Conservation (phyloP, 2,329 filamentous ascomycete genomes). For the Fusarium kyushuense region DNA sequence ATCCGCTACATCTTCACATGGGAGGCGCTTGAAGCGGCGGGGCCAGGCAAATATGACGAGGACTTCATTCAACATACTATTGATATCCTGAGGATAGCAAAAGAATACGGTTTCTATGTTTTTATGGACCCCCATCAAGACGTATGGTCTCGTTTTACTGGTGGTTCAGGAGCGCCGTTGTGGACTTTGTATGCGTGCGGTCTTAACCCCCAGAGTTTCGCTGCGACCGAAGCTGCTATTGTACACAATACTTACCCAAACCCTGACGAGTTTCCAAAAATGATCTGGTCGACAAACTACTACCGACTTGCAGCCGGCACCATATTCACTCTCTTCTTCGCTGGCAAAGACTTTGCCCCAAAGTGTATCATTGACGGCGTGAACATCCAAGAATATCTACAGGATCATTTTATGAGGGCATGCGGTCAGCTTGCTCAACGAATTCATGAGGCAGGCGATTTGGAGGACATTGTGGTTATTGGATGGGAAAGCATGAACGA, state of each 20-base stretch:
- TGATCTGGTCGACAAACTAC: constrained; percentile 99
- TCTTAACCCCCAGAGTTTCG: constrained; percentile 86
- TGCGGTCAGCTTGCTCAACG: constrained; percentile 83
- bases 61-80: constrained; percentile 94
- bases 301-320: constrained; percentile 86
- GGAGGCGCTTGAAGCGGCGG: constrained; percentile 96
- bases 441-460: constrained; percentile 89
- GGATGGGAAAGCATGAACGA: constrained; percentile 98
- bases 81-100: constrained; percentile 82
- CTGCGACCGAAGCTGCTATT: constrained; percentile 87
- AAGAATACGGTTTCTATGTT: constrained; percentile 91
- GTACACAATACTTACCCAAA: constrained; percentile 95
- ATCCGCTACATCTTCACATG: constrained; percentile 98
- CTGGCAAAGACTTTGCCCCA: constrained; percentile 89
- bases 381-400: constrained; percentile 96
- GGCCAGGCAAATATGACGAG: constrained; percentile 93
- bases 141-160: constrained; percentile 95
- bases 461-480: constrained; percentile 88
- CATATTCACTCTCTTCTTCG: constrained; percentile 96
- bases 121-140: constrained; percentile 99
- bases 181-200: constrained; percentile 98
- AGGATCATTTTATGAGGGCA: constrained; percentile 85
- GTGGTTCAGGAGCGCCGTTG: constrained; percentile 94
- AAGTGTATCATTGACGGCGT: constrained; percentile 94
- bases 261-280: constrained; percentile 90